Conservation (phyloP, 306 rosid genomes). For the Canavalia gladiata region DNA sequence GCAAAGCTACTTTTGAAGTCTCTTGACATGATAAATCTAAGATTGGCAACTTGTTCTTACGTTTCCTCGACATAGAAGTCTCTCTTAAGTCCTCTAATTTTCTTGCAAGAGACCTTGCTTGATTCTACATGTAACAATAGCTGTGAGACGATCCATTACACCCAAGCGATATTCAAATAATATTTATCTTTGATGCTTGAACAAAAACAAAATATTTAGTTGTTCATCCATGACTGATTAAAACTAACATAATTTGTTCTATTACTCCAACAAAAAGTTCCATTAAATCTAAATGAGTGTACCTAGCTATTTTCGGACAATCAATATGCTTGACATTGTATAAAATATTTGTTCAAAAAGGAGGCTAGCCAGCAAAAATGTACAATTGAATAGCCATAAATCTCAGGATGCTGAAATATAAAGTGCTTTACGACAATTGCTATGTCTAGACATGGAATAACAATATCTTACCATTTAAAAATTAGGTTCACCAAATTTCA, state of each 20-base stretch:
- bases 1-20: slow-evolving; percentile 57
- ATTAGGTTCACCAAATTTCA: slow-evolving; percentile 17
- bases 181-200: slow-evolving; percentile 27
- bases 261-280: background rate
- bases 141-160: slow-evolving; percentile 49
- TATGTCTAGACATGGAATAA: slow-evolving; percentile 2
- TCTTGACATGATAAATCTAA: slow-evolving; percentile 53
- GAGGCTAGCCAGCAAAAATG: background rate
- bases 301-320: background rate
- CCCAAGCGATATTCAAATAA: slow-evolving; percentile 27
- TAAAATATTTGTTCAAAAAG: background rate
- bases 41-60: slow-evolving; percentile 55
- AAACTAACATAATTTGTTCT: background rate
- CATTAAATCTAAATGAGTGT: background rate
- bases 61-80: slow-evolving; percentile 47
- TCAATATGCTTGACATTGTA: background rate
- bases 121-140: slow-evolving; percentile 63
- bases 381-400: background rate
- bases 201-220: background rate
- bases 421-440: slow-evolving; percentile 15
- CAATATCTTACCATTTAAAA: background rate
- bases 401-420: background rate
- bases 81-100: slow-evolving; percentile 63
- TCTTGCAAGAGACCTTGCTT: slow-evolving; percentile 65
- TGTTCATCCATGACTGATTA: background rate